Percentiles rank a stretch among this genome's conserved stretches.
These are phyloP conservation scores for Polyporus arcularius DNA, from an alignment of 768 basidiomycete genomes.

Conservation along the genomic window DNA sequence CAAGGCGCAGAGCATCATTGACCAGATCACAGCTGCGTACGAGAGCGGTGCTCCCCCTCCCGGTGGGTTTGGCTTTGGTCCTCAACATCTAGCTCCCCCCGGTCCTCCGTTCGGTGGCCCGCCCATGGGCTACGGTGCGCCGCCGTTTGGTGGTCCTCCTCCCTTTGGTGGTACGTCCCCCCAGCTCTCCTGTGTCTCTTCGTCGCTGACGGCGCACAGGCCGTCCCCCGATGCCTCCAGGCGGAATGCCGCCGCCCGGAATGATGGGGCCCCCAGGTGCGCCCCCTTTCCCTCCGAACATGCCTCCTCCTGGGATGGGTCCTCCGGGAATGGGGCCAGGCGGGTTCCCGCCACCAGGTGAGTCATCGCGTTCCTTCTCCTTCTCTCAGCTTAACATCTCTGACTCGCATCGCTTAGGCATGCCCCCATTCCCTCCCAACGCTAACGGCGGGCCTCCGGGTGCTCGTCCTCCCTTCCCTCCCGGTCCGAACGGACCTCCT, in stretches of 20 bases:
- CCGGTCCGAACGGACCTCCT: constrained; percentile 27
- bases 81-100: constrained; percentile 65
- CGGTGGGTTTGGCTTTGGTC: constrained; percentile 85
- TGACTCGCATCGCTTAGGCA: constrained; percentile 31
- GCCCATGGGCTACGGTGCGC: constrained; percentile 52
- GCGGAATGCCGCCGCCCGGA: constrained; percentile 46
- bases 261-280: constrained; percentile 57
- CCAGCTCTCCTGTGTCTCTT: neutral
- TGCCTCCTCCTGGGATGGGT: constrained; percentile 41
- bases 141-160: constrained; percentile 55
- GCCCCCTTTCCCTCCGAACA: constrained; percentile 75
- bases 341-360: constrained; percentile 26
- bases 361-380: neutral
- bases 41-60: constrained; percentile 85
- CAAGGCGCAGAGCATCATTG: constrained; percentile 97
- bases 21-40: constrained; percentile 94
- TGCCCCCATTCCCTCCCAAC: constrained; percentile 44
- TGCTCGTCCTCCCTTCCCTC: constrained; percentile 33
- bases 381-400: neutral
- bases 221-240: constrained; percentile 74
- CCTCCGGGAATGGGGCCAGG: constrained; percentile 36
- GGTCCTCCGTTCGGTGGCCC: constrained; percentile 49
- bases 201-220: constrained; percentile 34
- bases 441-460: constrained; percentile 21
- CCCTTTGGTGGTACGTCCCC: constrained; percentile 27